These are phyloP conservation scores for Didymella sp. DNA, from an alignment of 2,329 filamentous ascomycete species.

Conservation along the genomic window DNA sequence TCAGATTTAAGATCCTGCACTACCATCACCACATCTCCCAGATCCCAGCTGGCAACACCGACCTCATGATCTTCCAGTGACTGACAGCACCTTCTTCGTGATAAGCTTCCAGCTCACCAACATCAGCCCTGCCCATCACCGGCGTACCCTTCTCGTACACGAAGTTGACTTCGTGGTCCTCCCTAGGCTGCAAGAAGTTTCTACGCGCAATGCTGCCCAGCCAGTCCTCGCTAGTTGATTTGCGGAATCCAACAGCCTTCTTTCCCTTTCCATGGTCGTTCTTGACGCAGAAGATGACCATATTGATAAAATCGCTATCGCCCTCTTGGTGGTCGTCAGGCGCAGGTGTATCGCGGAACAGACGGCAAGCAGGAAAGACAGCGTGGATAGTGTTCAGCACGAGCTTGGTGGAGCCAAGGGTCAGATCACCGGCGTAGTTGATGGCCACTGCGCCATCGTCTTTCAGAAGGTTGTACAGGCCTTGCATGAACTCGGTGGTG, in stretches of 20 bases:
- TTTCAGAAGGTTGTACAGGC: slow-evolving; percentile 73
- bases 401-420: slow-evolving; percentile 75
- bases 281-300: slow-evolving; percentile 93
- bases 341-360: slow-evolving; percentile 79
- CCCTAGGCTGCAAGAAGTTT: slow-evolving; percentile 73
- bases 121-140: slow-evolving; percentile 69
- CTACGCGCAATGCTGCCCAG: slow-evolving; percentile 74
- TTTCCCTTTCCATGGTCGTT: slow-evolving; percentile 47
- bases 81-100: slow-evolving; percentile 79
- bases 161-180: slow-evolving; percentile 67
- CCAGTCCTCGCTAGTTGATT: slow-evolving; percentile 69
- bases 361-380: slow-evolving; percentile 87
- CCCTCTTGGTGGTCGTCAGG: slow-evolving; percentile 51
- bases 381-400: slow-evolving; percentile 81
- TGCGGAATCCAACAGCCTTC: slow-evolving; percentile 69
- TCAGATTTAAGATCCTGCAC: background rate
- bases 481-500: slow-evolving; percentile 80
- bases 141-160: slow-evolving; percentile 52
- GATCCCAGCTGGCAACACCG: slow-evolving; percentile 74
- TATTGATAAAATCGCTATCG: slow-evolving; percentile 81
- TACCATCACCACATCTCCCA: slow-evolving; percentile 81
- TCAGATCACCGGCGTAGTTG: slow-evolving; percentile 93
- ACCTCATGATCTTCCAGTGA: slow-evolving; percentile 93
- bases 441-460: slow-evolving; percentile 86
- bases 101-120: slow-evolving; percentile 70